phyloP scores from a whole-genome alignment of 768 basidiomycete species.

The Coprinopsis marcescibilis region DNA sequence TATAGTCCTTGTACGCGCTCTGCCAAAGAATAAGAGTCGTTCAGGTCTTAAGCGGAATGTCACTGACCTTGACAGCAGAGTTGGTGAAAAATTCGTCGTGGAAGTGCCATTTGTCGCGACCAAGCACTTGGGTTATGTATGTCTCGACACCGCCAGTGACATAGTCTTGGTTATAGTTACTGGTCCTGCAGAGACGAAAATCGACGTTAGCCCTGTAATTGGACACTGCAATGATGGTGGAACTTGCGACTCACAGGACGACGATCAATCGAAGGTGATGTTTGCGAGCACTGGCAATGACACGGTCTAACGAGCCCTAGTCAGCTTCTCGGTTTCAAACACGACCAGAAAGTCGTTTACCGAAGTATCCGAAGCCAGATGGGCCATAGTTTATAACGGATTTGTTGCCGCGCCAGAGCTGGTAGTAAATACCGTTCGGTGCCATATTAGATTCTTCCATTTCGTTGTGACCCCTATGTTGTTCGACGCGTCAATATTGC shows the following conservation, averaged over 20 bases:
- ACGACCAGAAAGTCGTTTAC: constrained; percentile 20
- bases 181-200: constrained; percentile 28
- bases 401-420: constrained; percentile 43
- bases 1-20: constrained; percentile 42
- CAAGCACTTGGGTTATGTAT: constrained; percentile 49
- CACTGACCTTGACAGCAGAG: constrained; percentile 36
- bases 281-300: constrained; percentile 51
- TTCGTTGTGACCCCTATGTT: constrained; percentile 37
- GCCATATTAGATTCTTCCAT: constrained; percentile 27
- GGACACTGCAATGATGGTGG: neutral
- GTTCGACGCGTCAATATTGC: neutral
- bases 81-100: constrained; percentile 61
- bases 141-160: constrained; percentile 57
- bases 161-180: constrained; percentile 33
- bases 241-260: constrained; percentile 43
- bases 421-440: constrained; percentile 44
- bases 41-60: neutral
- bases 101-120: constrained; percentile 21
- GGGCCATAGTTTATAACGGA: constrained; percentile 50
- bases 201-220: neutral
- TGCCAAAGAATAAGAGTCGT: neutral
- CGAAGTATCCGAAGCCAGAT: constrained; percentile 46
- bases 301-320: constrained; percentile 33
- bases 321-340: too few species aligned
- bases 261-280: constrained; percentile 57